Evolutionary conservation across 176 grass and related monocot genomes (phyloP).

Genomic region (sorghum (Sorghum bicolor)): Sorghum_bicolor_NCBIv3 NC_012879.2:276001-276500

Average conservation of each 20-base stretch:
- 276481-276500: neutral
- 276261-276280: conserved; percentile 96
- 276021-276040: neutral
- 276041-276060: conserved; percentile 65
- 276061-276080: conserved; percentile 96
- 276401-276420: conserved; percentile 83
- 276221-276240: conserved; percentile 89
- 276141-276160: conserved; percentile 92
- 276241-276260: conserved; percentile 95
- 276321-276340: conserved; percentile 86
- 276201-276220: conserved; percentile 87
- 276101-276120: conserved; percentile 88
- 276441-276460: neutral
- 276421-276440: conserved; percentile 37
- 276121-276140: conserved; percentile 80
- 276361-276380: conserved; percentile 95
- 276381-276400: conserved; percentile 87
- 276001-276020: neutral
- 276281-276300: conserved; percentile 86
- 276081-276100: conserved; percentile 82
- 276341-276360: conserved; percentile 79
- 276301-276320: conserved; percentile 91
- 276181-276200: conserved; percentile 77
- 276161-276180: conserved; percentile 78
- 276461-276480: neutral